Conservation (phyloP, 352 stramenopile species). For the Globisporangium yorkense region DNA sequence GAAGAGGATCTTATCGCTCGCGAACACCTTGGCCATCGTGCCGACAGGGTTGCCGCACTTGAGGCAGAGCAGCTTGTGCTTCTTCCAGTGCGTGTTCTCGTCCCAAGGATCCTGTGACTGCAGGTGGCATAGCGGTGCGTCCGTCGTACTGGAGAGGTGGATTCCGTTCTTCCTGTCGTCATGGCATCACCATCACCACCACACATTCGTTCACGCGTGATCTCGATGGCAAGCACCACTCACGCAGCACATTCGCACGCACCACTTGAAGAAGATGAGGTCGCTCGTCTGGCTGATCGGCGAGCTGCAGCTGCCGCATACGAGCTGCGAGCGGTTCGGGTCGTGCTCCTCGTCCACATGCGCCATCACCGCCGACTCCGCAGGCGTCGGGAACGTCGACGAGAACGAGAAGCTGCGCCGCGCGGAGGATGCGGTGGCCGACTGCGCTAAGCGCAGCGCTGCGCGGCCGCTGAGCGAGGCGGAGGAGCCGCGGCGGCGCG, state of each 20-base stretch:
- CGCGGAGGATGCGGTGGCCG: neutral
- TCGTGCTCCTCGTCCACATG: conserved; percentile 25
- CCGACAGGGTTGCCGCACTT: conserved; percentile 58
- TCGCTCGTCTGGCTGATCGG: conserved; percentile 54
- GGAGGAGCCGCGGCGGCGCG: neutral
- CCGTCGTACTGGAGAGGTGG: conserved; percentile 61
- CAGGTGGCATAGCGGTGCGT: conserved; percentile 54
- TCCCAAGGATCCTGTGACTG: conserved; percentile 33
- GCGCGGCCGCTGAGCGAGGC: neutral
- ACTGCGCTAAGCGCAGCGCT: neutral
- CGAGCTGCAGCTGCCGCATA: conserved; percentile 66
- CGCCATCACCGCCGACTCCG: conserved; percentile 40
- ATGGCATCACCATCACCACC: neutral
- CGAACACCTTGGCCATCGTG: conserved; percentile 51
- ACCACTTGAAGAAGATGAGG: conserved; percentile 79
- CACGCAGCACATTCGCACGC: neutral
- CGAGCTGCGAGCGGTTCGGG: conserved; percentile 39
- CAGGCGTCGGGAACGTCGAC: conserved; percentile 49
- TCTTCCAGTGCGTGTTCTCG: conserved; percentile 40
- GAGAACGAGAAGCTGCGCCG: conserved; percentile 11
- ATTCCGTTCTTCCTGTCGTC: conserved; percentile 49
- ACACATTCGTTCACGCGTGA: neutral
- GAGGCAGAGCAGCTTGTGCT: conserved; percentile 62
- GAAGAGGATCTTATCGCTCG: conserved; percentile 70
- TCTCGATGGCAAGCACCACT: neutral